Conservation (phyloP, 139 green algal genomes). For the Picochlorum costavermella region DNA sequence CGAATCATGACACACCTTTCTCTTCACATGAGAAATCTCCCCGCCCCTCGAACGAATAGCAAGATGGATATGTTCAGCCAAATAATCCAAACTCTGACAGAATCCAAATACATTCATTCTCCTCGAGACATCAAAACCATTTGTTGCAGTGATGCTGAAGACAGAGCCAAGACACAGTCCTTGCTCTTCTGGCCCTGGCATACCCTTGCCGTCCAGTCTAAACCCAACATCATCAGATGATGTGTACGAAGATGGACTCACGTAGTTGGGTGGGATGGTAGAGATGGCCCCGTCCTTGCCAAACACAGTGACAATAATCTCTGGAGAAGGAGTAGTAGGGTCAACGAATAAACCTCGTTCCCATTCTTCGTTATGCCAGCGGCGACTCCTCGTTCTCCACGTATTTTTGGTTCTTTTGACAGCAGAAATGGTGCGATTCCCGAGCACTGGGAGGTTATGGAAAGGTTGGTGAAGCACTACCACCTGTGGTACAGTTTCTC, state of each 20-base stretch:
- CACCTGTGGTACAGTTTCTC: too few species aligned
- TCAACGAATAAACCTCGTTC: too few species aligned
- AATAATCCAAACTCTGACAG: conserved; percentile 48
- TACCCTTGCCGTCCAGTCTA: neutral
- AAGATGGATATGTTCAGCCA: conserved; percentile 34
- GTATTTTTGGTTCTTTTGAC: too few species aligned
- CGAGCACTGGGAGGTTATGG: too few species aligned
- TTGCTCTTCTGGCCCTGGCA: conserved; percentile 57
- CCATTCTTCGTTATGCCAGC: too few species aligned
- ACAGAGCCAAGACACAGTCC: conserved; percentile 60
- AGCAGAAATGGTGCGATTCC: too few species aligned
- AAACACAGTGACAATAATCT: too few species aligned
- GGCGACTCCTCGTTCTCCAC: too few species aligned
- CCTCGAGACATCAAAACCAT: conserved; percentile 47
- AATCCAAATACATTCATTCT: conserved; percentile 62
- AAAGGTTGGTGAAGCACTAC: too few species aligned
- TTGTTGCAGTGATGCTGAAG: conserved; percentile 63
- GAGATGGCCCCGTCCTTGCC: too few species aligned
- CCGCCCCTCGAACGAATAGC: conserved; percentile 32
- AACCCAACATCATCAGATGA: neutral
- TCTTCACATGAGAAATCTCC: conserved; percentile 39
- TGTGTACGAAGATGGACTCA: neutral
- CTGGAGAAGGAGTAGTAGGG: too few species aligned
- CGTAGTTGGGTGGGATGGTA: too few species aligned
- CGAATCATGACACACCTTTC: conserved; percentile 30